A percentile compares a stretch with the other conserved stretches of the same genome.
Evolutionary conservation across 208 protist species (phyloP).

Genomic region (Angomonas deanei): DNA sequence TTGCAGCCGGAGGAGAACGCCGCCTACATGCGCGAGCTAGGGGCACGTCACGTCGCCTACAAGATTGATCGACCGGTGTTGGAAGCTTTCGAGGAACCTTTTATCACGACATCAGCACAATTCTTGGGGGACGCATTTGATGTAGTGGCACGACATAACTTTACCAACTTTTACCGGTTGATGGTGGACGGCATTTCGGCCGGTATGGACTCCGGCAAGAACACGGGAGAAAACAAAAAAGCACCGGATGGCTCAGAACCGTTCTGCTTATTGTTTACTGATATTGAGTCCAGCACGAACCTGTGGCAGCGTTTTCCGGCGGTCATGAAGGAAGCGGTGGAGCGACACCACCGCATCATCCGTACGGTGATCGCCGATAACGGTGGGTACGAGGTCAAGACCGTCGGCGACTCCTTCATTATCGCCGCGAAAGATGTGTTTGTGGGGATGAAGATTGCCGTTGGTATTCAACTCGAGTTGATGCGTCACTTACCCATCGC

Average conservation of each 20-base stretch:
- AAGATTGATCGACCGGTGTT: constrained; percentile 38
- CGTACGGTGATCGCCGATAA: constrained; percentile 57
- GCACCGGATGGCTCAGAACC: neutral
- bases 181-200: constrained; percentile 37
- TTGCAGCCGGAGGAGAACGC: constrained; percentile 22
- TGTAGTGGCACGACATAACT: constrained; percentile 40
- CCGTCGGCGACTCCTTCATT: constrained; percentile 77
- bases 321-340: constrained; percentile 49
- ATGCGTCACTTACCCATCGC: constrained; percentile 55
- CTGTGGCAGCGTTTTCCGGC: constrained; percentile 59
- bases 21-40: constrained; percentile 48
- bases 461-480: constrained; percentile 65
- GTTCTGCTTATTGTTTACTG: constrained; percentile 68
- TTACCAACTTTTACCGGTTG: constrained; percentile 29
- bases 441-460: constrained; percentile 59
- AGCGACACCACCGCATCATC: constrained; percentile 63
- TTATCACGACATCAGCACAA: constrained; percentile 51
- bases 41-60: constrained; percentile 44
- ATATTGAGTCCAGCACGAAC: constrained; percentile 69
- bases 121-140: constrained; percentile 63
- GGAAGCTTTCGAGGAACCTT: constrained; percentile 36
- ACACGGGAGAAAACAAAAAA: constrained; percentile 26
- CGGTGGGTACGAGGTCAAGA: constrained; percentile 80
- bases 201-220: constrained; percentile 35
- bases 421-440: constrained; percentile 60